Percentiles rank a stretch among this genome's conserved stretches.
These are phyloP conservation scores for Apostasia ramifera DNA, from an alignment of 106 monocot genomes.

Conservation along the genomic window DNA sequence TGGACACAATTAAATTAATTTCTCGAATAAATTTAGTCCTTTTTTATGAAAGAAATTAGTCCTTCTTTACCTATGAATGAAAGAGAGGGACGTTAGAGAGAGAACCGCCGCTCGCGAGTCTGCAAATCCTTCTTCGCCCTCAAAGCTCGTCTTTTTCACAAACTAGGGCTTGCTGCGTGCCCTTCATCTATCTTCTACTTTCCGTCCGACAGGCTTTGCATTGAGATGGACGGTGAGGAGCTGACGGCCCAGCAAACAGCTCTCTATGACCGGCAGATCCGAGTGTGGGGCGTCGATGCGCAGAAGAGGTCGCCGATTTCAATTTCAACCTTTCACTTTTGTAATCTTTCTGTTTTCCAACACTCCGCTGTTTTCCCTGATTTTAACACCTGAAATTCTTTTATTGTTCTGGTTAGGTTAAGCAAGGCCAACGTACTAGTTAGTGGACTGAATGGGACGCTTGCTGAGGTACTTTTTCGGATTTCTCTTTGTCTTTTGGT, in stretches of 20 bases:
- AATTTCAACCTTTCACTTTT: background rate
- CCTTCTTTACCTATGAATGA: too few relatives aligned
- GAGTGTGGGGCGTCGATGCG: conserved; percentile 91
- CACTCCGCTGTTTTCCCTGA: background rate
- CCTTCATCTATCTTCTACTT: background rate
- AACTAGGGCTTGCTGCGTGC: background rate
- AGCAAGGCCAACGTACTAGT: conserved; percentile 81
- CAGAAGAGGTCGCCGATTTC: conserved; percentile 46
- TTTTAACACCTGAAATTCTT: background rate
- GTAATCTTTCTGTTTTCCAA: background rate
- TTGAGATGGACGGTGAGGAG: conserved; percentile 65
- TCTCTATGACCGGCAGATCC: conserved; percentile 91
- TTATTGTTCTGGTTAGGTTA: conserved; percentile 36
- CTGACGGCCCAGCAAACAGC: conserved; percentile 91
- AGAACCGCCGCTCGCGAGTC: too few relatives aligned
- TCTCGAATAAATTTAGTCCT: too few relatives aligned
- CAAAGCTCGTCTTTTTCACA: too few relatives aligned
- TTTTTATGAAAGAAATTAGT: too few relatives aligned
- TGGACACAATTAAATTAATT: too few relatives aligned
- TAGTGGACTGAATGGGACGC: conserved; percentile 59
- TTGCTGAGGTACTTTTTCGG: conserved; percentile 47
- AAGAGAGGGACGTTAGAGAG: too few relatives aligned
- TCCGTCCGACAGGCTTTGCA: conserved; percentile 13
- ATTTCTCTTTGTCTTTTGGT: too few relatives aligned
- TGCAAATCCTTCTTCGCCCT: too few relatives aligned